Evolutionary conservation across 2,329 filamentous ascomycete genomes (phyloP), one percentile per base, ranked within the genome.

Genomic region (Apiospora phragmitis): DNA sequence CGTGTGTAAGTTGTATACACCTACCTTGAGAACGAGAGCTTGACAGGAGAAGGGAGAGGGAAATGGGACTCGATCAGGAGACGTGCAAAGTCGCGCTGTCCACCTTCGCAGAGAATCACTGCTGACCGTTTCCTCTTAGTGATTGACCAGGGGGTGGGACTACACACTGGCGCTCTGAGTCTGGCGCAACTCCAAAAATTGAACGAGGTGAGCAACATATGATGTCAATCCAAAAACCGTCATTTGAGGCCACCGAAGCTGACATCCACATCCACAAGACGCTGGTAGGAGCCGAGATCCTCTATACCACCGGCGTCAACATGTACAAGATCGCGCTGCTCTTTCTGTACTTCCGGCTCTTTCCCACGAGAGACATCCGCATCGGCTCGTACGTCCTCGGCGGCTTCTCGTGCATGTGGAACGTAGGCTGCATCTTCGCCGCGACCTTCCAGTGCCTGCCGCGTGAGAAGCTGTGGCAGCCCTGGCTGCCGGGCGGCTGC

Each of bases 271-370:
- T 11, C 32, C 24, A 2, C 7, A 18, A 69, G 68, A 65, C 51
- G 4, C 38, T 69, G n/a, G 68, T 69, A 16, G 68, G 68, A 11
- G 68, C 68, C n/a, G 68, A 69, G 24, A 65, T 69, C 51, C 38
- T 69, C 16, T 69, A 69, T 16, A 16, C 24, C n/a, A 69, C 68
- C 6, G 68, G 49, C 68, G 51, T 69, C 38, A 69, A 69, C 51
- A 45, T 69, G 47, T 69, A 69, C 68, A 70, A 70, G 65, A 55
- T 70, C 47, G 62, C 69, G 35, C 62, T 70, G 14, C 45, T 70
- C 11, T 55, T 26, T 24, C 41, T 70, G 26, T 70, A 70, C 21
- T 55, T 49, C 35, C 69, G 69, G 2, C 21, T 70, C 12, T 70
- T 70, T n/a, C 69, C 69, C 12, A 67, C 55, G 16, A 16, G 45